phyloP scores from a whole-genome alignment of 257 asterid species.

The Nicotiana noctiflora region DNA sequence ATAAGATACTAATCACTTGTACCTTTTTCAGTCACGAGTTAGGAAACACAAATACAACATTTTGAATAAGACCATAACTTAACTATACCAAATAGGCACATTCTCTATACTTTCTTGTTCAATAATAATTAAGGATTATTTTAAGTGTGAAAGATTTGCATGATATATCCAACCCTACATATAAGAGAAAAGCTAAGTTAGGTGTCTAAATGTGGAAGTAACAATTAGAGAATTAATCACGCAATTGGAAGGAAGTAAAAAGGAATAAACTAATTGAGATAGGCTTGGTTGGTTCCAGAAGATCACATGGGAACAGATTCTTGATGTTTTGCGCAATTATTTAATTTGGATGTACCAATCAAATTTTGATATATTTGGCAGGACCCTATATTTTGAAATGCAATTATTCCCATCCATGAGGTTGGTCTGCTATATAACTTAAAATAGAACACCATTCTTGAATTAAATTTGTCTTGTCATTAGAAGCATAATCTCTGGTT shows the following conservation, averaged over 20 bases:
- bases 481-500: not conserved
- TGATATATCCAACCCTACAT: not conserved
- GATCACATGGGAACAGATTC: constrained; percentile 15
- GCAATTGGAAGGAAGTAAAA: too few species aligned
- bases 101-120: not conserved
- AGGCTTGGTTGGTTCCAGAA: not conserved
- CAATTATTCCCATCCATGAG: not conserved
- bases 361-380: constrained; percentile 5
- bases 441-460: not conserved
- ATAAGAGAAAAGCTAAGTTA: not conserved
- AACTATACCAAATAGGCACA: not conserved
- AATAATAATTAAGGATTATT: not conserved
- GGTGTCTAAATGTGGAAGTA: not conserved
- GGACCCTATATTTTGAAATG: not conserved
- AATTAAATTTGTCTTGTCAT: not conserved
- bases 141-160: not conserved
- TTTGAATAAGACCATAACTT: not conserved
- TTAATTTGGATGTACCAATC: not conserved
- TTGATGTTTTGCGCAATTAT: not conserved
- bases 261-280: not conserved
- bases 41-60: not conserved
- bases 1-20: not conserved
- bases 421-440: not conserved
- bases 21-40: not conserved
- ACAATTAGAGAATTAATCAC: not conserved